Base-by-base conservation (phyloP, 2,329 filamentous ascomycete species). In the Karstenula rhodostoma region DNA sequence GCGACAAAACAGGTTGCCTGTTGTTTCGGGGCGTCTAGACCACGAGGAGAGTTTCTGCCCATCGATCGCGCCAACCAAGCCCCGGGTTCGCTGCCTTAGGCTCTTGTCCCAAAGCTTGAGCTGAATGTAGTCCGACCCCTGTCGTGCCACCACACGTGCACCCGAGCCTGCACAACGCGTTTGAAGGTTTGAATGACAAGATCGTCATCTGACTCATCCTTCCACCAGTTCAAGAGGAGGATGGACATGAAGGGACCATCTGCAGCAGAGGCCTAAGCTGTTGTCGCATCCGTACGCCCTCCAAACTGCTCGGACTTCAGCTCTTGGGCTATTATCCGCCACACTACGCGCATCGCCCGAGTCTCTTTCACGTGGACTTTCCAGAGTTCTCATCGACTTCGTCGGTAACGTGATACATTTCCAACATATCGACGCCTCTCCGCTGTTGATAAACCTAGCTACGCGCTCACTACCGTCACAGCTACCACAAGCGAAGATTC, bases 81-180 rank as follows among this genome's bases (percentile, higher is more conserved):
- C 35, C 37, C 35, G 12, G 4, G 22, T 54, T 44, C n/a, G 51
- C 51, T 54, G 51, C 51, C 49, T 54, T 44, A 19, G 51, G 51
- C 51, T 43, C 51, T 54, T 44, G 37, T 32, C 10, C 51, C 37
- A 54, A 54, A 54, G 51, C 51, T 54, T 54, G 37, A 54, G 19
- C 51, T 19, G 33, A 7, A 19, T n/a, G 15, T 22, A 17, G 37
- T 25, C 17, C 32, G 23, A 37, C n/a, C 13, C 32, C 35, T 22
- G 51, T 23, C n/a, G 15, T 8, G 1, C 17, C 32, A 40, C 33
- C 49, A 42, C 49, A 40, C 47, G 27, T 50, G 47, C 29, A 2
- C 2, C 3, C 8, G 8, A 33, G 29, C 3, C 40, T 43, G 40
- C n/a, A 43, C n/a, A 15, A 42, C 37, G 3, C n/a, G 13, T 19